A percentile compares a stretch with the other conserved stretches of the same genome.
Evolutionary conservation across 371 early-diverging fungal genomes (phyloP).

Genomic region (Nosema muscidifuracis): DNA sequence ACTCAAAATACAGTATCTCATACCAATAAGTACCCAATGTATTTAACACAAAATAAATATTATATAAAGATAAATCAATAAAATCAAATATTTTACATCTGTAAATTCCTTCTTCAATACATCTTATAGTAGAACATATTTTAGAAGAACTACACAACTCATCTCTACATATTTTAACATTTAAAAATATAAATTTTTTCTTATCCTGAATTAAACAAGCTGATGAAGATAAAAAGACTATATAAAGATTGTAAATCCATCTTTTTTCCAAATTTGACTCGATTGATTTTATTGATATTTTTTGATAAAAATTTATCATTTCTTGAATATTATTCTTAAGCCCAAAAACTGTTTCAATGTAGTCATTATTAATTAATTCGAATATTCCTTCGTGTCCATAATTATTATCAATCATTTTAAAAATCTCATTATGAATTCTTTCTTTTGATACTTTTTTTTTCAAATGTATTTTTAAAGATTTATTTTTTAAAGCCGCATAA

Average conservation of each 20-base stretch:
- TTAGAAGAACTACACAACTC: not conserved
- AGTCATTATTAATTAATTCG: conserved; percentile 35
- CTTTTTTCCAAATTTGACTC: conserved; percentile 5
- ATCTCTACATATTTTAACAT: not conserved
- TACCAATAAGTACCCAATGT: not conserved
- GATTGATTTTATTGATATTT: not conserved
- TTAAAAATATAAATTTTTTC: not conserved
- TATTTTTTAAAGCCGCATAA: conserved; percentile 63
- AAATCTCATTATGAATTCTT: conserved; percentile 81
- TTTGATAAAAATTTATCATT: not conserved
- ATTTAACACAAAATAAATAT: not conserved
- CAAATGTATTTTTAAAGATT: conserved; percentile 65
- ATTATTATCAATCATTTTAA: conserved; percentile 76
- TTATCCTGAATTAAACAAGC: not conserved
- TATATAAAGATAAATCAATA: not conserved
- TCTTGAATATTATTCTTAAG: not conserved
- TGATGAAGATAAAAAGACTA: not conserved
- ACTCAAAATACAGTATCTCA: not conserved
- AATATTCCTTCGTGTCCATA: conserved; percentile 41
- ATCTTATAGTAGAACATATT: not conserved
- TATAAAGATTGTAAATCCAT: conserved; percentile 21
- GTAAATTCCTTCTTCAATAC: not conserved
- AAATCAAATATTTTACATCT: not conserved
- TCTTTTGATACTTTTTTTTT: conserved; percentile 80
- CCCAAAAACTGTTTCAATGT: conserved; percentile 34